A percentile compares a stretch with the other conserved stretches of the same genome.
These are phyloP conservation scores for Sistotremastrum suecicum DNA, from an alignment of 768 basidiomycete genomes.

Conservation along the genomic window DNA sequence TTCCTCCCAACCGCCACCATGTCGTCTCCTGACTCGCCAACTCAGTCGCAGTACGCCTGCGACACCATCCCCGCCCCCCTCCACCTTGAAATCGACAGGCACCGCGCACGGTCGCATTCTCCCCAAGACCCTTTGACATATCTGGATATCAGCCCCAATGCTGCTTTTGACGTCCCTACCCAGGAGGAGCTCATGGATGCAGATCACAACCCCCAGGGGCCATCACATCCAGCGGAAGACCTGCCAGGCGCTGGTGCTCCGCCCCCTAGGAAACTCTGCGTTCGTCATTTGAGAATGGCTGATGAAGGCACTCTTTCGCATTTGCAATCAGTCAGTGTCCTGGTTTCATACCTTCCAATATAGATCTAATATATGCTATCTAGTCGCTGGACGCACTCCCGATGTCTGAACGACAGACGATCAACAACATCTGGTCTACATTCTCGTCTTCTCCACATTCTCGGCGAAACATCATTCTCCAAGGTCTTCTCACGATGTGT, in stretches of 20 bases:
- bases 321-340: constrained; percentile 63
- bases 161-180: constrained; percentile 1
- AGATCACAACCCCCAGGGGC: constrained; percentile 1
- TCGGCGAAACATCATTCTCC: constrained; percentile 84
- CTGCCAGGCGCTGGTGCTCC: constrained; percentile 8
- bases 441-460: constrained; percentile 92
- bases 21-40: constrained; percentile 9
- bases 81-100: constrained; percentile 7
- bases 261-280: constrained; percentile 66
- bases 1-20: constrained; percentile 5
- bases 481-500: constrained; percentile 96
- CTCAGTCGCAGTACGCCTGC: constrained; percentile 36
- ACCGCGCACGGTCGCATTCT: background rate
- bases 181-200: constrained; percentile 7
- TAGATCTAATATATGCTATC: constrained; percentile 1
- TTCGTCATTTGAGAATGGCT: constrained; percentile 91
- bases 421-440: constrained; percentile 90
- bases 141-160: background rate
- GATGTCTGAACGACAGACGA: constrained; percentile 69
- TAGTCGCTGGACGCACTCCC: constrained; percentile 87
- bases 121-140: background rate
- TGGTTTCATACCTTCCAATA: background rate
- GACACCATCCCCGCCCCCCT: constrained; percentile 41
- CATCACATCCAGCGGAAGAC: too few species aligned
- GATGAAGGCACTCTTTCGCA: constrained; percentile 88